A percentile compares a stretch with the other conserved stretches of the same genome.
phyloP scores from a whole-genome alignment of 1,284 basidiomycete species.

The Amylostereum areolatum region DNA sequence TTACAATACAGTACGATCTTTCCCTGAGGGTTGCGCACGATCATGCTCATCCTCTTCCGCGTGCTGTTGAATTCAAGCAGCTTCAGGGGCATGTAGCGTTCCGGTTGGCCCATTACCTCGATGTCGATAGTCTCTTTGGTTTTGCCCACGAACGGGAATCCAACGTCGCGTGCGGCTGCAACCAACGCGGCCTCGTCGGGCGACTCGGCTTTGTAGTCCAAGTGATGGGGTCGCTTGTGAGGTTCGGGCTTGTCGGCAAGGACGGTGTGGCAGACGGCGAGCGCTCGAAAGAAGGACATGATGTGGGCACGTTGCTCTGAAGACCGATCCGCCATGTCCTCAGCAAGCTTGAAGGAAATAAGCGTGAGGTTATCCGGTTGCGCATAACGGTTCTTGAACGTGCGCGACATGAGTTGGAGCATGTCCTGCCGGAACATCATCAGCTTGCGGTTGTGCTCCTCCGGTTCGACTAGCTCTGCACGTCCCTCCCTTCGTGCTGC shows the following conservation, averaged over 20 bases:
- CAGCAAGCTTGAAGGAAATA: conserved; percentile 79
- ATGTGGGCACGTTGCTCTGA: conserved; percentile 64
- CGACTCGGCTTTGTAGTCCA: conserved; percentile 94
- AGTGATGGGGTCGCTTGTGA: conserved; percentile 52
- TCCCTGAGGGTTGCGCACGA: conserved; percentile 82
- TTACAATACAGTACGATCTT: conserved; percentile 86
- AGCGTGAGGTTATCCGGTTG: conserved; percentile 83
- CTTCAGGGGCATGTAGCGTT: conserved; percentile 77
- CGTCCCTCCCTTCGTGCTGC: conserved; percentile 81
- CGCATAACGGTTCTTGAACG: conserved; percentile 88
- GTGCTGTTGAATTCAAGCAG: conserved; percentile 92
- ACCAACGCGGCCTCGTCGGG: conserved; percentile 96
- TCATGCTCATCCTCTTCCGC: conserved; percentile 90
- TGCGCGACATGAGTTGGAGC: conserved; percentile 67
- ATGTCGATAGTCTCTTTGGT: conserved; percentile 78
- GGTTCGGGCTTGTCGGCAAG: conserved; percentile 73
- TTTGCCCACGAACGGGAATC: conserved; percentile 86
- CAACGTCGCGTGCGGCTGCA: conserved; percentile 85
- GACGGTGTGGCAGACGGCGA: conserved; percentile 91
- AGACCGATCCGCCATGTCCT: conserved; percentile 62
- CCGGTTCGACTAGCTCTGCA: conserved; percentile 56
- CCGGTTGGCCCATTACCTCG: conserved; percentile 85
- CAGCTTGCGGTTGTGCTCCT: conserved; percentile 66
- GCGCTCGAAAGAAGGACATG: conserved; percentile 84
- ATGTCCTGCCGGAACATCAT: conserved; percentile 69